Base-by-base conservation (phyloP, 2,329 filamentous ascomycete species). In the Aspergillus eucalypticola region DNA sequence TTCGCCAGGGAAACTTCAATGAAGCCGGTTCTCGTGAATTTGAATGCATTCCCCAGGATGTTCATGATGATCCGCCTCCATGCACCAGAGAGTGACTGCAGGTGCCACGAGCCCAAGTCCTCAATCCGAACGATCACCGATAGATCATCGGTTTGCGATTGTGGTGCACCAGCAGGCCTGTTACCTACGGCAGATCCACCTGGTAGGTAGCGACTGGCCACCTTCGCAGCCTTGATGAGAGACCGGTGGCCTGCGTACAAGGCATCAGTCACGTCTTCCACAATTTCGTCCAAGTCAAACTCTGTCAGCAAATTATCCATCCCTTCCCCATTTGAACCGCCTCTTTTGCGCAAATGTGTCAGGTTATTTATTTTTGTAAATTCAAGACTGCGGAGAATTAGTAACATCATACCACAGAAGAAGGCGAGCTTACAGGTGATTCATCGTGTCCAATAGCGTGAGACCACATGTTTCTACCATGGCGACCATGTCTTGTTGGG, bases 381-480 rank as follows among this genome's bases (percentile, higher is more conserved):
- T 39, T 73, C 72, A 5, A 76, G 62, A 29, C 70, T 73, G 3
- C 32, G 0, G 1, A 3, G 19, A 8, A 3, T 5, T 19, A 17
- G 52, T 69, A 29, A 58, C 15, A 51, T 1, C 2, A 3, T 17
- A n/a, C 2, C 15, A 11, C 11, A 2, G 1, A 8, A 4, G 13
- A 21, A 5, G 3, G 2, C 4, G 19, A 3, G 64, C 71, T 52
- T 56, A 76, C 69, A 73, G 48, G 48, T 76, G 72, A 61, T 76
- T 72, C 54, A 75, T 75, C 6, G 82, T 83, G 39, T 82, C 82
- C n/a, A 84, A 66, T 4, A 84, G 67, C 3, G 82, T 84, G 11
- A 78, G 69, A 0, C 81, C 82, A 39, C 82, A 84, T 0, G 76
- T 79, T 21, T 82, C 79, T 7, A 84, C 74, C 64, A 81, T 83